Evolutionary conservation across 2,329 filamentous ascomycete species (phyloP).

Genomic region (Fusarium clavum): DNA sequence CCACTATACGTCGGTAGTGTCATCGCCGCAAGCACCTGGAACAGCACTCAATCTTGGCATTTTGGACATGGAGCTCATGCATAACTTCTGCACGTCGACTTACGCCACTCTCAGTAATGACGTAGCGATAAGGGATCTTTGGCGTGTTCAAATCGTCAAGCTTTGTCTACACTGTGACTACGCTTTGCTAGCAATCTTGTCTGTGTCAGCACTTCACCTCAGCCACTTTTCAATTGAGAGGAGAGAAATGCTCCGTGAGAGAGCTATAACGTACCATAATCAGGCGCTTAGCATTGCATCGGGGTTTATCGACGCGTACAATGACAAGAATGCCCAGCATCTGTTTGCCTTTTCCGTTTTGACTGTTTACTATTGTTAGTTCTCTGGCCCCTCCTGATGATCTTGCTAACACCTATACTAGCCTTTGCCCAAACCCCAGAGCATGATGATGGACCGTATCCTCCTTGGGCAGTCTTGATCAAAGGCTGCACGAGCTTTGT

Average conservation of each 20-base stretch:
- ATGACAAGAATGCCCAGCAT: background rate
- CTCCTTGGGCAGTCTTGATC: background rate
- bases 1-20: background rate
- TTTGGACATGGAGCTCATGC: background rate
- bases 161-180: background rate
- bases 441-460: background rate
- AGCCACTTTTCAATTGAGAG: background rate
- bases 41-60: too few species aligned
- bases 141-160: background rate
- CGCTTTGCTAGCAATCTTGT: background rate
- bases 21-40: background rate
- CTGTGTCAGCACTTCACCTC: background rate
- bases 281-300: background rate
- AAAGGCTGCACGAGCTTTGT: background rate
- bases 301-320: background rate
- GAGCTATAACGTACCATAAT: background rate
- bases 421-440: background rate
- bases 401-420: background rate
- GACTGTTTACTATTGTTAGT: background rate
- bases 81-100: background rate
- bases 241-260: background rate
- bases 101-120: background rate
- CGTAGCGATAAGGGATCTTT: background rate
- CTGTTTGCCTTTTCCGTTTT: background rate
- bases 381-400: fast-evolving